Evolutionary conservation across 1,139 yeast species (phyloP), one percentile per base, ranked within the genome.

Genomic region (Blastobotrys proliferans): DNA sequence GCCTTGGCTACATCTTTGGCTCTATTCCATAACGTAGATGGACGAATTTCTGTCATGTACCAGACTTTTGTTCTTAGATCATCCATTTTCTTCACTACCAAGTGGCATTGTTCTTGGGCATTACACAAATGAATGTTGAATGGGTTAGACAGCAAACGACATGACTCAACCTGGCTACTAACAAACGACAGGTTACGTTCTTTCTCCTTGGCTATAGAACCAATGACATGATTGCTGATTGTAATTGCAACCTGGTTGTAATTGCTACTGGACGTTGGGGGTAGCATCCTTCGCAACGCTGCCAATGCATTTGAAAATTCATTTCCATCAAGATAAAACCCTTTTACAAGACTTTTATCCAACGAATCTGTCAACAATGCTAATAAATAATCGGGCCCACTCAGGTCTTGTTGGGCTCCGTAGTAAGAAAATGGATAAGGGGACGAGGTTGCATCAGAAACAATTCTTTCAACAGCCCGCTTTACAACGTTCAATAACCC

Each of bases 21-120:
- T 3, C 63, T 50, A 25, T 48, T 52, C 61, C 62, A 61, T 14
- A 57, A 39, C 4, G 59, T 39, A 21, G 56, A 46, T 1, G 52
- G 44, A 4, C 68, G 53, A 16, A 62, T 59, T 38, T 64, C 69
- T 5, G 55, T 51, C 25, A 55, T 55, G 45, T 64, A 64, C 68
- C 68, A 64, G 3, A 61, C 51, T 36, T 58, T 57, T 8, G 53
- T 50, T 22, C 63, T 50, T 27, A 52, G 43, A 22, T 51, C 49
- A 34, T 50, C 45, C 17, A 59, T 44, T 14, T 38, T 26, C 5
- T 30, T 36, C n/a, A 55, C 14, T 1, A 44, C 32, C 3, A 35
- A 28, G 5, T 56, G 50, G 33, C 56, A 52, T 11, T 48, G 41
- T 16, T 34, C 44, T 18, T 45, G 32, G 19, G 48, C 43, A 14